A percentile compares a stretch with the other conserved stretches of the same genome.
Evolutionary conservation across 441 rosid species (phyloP).

Genomic region (Gossypium aridum): DNA sequence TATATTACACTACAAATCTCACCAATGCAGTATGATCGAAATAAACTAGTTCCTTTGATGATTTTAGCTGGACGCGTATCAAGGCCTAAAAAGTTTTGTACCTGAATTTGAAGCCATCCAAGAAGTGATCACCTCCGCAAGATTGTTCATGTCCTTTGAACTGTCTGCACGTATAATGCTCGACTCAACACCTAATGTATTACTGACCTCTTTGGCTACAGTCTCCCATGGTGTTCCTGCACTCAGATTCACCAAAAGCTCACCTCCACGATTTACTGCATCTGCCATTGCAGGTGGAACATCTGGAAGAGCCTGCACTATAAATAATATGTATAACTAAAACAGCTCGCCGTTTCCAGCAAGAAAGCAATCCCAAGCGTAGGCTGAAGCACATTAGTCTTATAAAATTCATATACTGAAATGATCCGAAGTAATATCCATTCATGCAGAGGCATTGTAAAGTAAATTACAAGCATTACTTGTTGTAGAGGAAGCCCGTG

Average conservation of each 20-base stretch:
- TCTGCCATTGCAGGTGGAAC: constrained; percentile 97
- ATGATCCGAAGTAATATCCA: not conserved
- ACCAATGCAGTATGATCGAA: not conserved
- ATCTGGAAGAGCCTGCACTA: constrained; percentile 73
- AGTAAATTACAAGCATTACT: constrained; percentile 37
- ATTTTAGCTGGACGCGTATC: constrained; percentile 11
- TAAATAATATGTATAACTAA: not conserved
- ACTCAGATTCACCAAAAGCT: constrained; percentile 64
- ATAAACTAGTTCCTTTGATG: not conserved
- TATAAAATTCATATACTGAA: not conserved
- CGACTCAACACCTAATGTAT: constrained; percentile 60
- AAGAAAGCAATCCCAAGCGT: not conserved
- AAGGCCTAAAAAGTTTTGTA: constrained; percentile 46
- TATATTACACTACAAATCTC: not conserved
- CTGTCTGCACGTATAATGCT: constrained; percentile 47
- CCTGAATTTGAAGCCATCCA: constrained; percentile 79
- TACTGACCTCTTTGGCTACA: constrained; percentile 83
- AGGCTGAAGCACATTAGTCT: constrained; percentile 2
- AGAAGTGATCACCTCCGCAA: constrained; percentile 60
- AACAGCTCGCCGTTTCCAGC: not conserved
- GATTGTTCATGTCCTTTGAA: constrained; percentile 63
- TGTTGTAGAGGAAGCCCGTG: constrained; percentile 93
- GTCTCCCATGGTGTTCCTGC: constrained; percentile 93
- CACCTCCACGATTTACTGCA: constrained; percentile 82
- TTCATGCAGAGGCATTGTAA: not conserved